Base-by-base conservation (phyloP, 495 filamentous ascomycete species). In the Pyrenula aspistea region DNA sequence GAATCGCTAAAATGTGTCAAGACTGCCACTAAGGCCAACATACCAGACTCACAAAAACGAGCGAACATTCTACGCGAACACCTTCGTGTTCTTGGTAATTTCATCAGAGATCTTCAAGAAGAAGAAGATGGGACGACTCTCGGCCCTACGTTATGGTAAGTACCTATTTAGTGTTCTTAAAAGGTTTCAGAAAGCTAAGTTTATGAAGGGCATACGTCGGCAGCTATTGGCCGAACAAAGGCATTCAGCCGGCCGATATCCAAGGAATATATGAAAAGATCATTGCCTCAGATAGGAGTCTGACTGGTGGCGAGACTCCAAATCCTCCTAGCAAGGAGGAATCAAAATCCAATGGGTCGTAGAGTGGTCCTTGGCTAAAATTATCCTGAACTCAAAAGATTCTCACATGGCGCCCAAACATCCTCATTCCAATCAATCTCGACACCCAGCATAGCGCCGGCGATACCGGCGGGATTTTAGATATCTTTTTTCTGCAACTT, bases 11-110 rank as follows among this genome's bases (percentile, higher is more conserved):
- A 76, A 53, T 71, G 72, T 31, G 75, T 89, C 2, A 68, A 74
- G 19, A 70, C 69, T 53, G 82, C 84, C n/a, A 87, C 80, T 0
- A 84, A 81, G 57, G 80, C 82, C 58, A 77, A 79, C 49, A 77
- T 83, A 51, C 83, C 80, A 36, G 77, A 76, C 49, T 80, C 83
- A 60, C 70, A 76, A 25, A 75, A 77, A 55, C 74, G 84, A 12
- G 80, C 85, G 21, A 68, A 67, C 47, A 70, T 78, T n/a, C 67
- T 83, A 60, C 78, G 74, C 56, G 58, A 65, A 25, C 68, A 73
- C 50, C 70, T 82, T 47, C 61, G 76, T 2, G 68, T 62, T 0
- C 75, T 82, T 60, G 79, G 79, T 20, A 68, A 77, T 54, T 79
- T 77, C 61, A 76, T 80, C 62, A 66, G 65, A n/a, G 56, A 55